Percentiles rank a stretch among this genome's conserved stretches.
phyloP scores from a whole-genome alignment of 306 rosid genomes.

The Dryas alaskensis region DNA sequence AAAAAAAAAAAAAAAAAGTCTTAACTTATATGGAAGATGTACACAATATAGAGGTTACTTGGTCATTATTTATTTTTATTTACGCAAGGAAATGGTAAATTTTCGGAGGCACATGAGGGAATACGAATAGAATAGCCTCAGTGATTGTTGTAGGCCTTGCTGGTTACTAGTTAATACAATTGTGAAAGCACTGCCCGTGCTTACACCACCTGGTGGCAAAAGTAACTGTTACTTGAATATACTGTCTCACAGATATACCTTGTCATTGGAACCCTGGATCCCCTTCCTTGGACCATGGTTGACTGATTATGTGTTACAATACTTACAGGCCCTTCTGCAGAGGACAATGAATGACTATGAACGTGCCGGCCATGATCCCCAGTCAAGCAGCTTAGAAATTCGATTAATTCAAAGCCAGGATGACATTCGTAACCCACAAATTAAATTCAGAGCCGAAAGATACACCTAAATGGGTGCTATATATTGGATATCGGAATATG shows the following conservation, averaged over 20 bases:
- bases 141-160: not conserved
- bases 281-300: not conserved
- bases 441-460: conserved; percentile 52
- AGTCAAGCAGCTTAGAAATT: conserved; percentile 72
- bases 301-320: conserved; percentile 5
- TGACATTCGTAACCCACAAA: conserved; percentile 55
- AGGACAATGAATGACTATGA: conserved; percentile 60
- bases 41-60: too few species aligned
- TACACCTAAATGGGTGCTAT: conserved; percentile 36
- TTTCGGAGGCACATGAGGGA: not conserved
- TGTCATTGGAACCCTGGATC: not conserved
- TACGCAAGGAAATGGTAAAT: not conserved
- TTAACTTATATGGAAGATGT: too few species aligned
- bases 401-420: conserved; percentile 81
- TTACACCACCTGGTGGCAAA: not conserved
- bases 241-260: not conserved
- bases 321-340: conserved; percentile 59
- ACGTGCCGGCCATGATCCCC: conserved; percentile 58
- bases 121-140: not conserved
- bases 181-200: not conserved
- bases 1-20: too few species aligned
- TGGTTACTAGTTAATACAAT: not conserved
- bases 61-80: not conserved
- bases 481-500: not conserved
- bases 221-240: not conserved